Base-by-base conservation (phyloP, 108 stramenopile genomes). In the Skeletonema costatum region DNA sequence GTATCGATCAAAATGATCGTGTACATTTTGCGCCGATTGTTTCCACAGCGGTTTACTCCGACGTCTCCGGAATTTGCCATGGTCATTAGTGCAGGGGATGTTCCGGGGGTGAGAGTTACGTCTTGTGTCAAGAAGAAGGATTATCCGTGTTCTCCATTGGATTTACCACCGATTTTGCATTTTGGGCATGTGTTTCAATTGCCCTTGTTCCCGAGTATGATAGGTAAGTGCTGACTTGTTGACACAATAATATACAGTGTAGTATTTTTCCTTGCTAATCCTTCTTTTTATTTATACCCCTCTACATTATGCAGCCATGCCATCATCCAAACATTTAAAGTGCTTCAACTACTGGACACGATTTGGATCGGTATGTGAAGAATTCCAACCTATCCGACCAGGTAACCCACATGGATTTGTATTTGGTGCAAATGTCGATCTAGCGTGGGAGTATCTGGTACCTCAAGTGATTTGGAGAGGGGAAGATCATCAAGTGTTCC, bases 101-200 rank as follows among this genome's bases (percentile, higher is more conserved):
- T 38, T 30, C 63, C 63, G 21, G 38, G 36, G n/a, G 38, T 64
- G 21, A 10, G 41, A 64, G 25, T 35, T 2, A 39, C 63, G 25
- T 64, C 36, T 19, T 64, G 63, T 39, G 41, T 35, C 1, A 56
- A 56, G 17, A 56, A 25, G 8, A 21, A 25, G 33, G 36, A 39
- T 9, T 39, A 39, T 19, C 63, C 63, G 11, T 64, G 63, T 36
- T 29, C 58, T 60, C 19, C 33, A 13, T 38, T 29, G 8, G 64
- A 44, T 11, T 31, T 75, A 35, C 53, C 79, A 32, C 74, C 79
- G 32, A 70, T 80, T 13, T 41, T 80, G 5, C 67, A 70, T 14
- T 80, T 76, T 39, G 74, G 79, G 13, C 69, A 68, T 13, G 79
- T 71, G 4, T 76, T 76, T 38, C 42, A 31, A n/a, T 29, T 56